A percentile compares a stretch with the other conserved stretches of the same genome.
Conservation (phyloP, 2,329 filamentous ascomycete species). For the Colletotrichum eremochloae region DNA sequence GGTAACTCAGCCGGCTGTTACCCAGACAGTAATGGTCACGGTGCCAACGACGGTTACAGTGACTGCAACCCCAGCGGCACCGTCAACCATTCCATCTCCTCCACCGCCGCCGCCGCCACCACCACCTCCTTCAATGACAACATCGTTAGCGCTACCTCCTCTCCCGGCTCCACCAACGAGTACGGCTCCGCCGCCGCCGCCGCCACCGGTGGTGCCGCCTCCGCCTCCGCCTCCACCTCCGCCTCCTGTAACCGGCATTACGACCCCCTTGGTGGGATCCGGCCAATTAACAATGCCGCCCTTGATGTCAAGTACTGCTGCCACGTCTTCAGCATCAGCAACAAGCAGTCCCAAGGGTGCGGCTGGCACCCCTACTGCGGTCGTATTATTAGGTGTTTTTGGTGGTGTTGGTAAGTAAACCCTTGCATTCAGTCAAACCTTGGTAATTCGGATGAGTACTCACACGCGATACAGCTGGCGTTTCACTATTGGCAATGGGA, state of each 20-base stretch:
- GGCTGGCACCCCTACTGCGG: constrained; percentile 31
- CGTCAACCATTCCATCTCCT: background rate
- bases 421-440: no score
- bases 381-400: constrained; percentile 34
- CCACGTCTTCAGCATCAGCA: constrained; percentile 26
- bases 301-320: background rate
- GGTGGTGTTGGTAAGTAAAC: constrained; percentile 35
- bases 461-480: constrained; percentile 14
- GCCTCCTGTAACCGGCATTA: constrained; percentile 1
- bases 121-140: constrained; percentile 17
- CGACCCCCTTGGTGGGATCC: constrained; percentile 12
- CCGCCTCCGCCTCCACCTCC: background rate
- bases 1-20: constrained; percentile 18
- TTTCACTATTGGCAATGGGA: constrained; percentile 36
- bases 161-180: constrained; percentile 17
- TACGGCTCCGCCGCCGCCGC: constrained; percentile 9
- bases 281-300: constrained; percentile 10
- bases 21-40: constrained; percentile 34
- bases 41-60: constrained; percentile 31
- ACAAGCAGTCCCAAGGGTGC: constrained; percentile 17
- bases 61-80: constrained; percentile 24
- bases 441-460: background rate
- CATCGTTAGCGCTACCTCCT: constrained; percentile 1
- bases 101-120: background rate
- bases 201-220: background rate